Evolutionary conservation across 2,329 filamentous ascomycete species (phyloP).

Genomic region (Cyanodermella asteris): DNA sequence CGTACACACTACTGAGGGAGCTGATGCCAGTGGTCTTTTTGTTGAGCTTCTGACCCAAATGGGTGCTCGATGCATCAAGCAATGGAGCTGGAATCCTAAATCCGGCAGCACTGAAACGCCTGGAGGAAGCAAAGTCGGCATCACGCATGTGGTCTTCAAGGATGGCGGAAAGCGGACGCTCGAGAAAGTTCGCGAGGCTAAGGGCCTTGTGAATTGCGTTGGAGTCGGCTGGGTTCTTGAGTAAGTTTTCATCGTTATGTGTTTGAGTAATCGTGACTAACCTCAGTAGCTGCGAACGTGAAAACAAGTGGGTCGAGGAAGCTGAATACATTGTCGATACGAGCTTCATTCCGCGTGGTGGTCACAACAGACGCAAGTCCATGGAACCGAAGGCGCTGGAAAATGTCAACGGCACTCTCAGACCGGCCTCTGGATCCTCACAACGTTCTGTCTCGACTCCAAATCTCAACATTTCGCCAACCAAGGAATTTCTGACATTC

Average conservation of each 20-base stretch:
- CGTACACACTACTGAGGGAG: conserved; percentile 61
- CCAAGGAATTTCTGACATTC: conserved; percentile 12
- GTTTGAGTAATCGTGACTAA: conserved; percentile 9
- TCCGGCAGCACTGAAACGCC: conserved; percentile 13
- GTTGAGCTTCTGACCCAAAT: conserved; percentile 58
- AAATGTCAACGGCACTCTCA: conserved; percentile 44
- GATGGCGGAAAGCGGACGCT: conserved; percentile 63
- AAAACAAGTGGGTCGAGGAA: conserved; percentile 59
- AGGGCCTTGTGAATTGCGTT: conserved; percentile 62
- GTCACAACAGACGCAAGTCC: conserved; percentile 51
- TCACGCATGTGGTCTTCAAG: conserved; percentile 81
- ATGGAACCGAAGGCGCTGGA: conserved; percentile 56
- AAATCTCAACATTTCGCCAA: conserved; percentile 10
- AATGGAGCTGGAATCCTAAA: conserved; percentile 54
- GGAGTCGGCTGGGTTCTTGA: conserved; percentile 77
- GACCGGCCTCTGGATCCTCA: conserved; percentile 24
- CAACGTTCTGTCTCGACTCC: conserved; percentile 10
- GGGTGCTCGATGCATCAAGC: conserved; percentile 58
- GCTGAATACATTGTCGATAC: conserved; percentile 46
- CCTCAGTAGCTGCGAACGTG: conserved; percentile 44
- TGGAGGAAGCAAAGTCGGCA: conserved; percentile 35
- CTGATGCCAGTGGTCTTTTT: conserved; percentile 62
- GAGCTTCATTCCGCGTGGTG: conserved; percentile 43
- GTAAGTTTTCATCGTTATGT: conserved; percentile 30
- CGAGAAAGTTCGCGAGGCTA: conserved; percentile 53